phyloP scores from a whole-genome alignment of 441 rosid genomes.

The Geranium incanum region DNA sequence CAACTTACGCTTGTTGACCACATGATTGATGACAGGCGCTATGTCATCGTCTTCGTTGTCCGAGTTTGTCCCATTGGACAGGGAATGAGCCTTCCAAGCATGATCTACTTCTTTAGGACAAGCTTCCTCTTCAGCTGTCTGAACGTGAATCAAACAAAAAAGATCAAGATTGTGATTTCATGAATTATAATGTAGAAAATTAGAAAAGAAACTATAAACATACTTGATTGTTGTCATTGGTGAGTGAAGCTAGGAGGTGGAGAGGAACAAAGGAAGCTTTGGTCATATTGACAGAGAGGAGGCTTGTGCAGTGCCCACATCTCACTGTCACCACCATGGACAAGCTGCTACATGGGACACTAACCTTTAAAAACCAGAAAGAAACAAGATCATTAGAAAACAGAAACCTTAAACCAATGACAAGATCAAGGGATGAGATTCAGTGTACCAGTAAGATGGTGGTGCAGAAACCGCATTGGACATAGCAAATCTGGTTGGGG shows the following conservation, averaged over 20 bases:
- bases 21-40: slow-evolving; percentile 34
- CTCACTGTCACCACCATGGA: slow-evolving; percentile 83
- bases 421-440: neutral
- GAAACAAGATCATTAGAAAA: neutral
- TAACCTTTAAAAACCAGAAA: slow-evolving; percentile 43
- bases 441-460: slow-evolving; percentile 69
- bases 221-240: slow-evolving; percentile 37
- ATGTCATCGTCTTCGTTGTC: slow-evolving; percentile 66
- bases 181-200: neutral
- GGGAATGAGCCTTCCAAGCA: slow-evolving; percentile 20
- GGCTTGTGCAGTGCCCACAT: slow-evolving; percentile 89
- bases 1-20: slow-evolving; percentile 74
- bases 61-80: slow-evolving; percentile 31
- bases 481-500: slow-evolving; percentile 87
- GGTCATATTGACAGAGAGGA: slow-evolving; percentile 86
- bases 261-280: slow-evolving; percentile 83
- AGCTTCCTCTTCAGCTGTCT: slow-evolving; percentile 35
- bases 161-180: neutral
- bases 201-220: neutral
- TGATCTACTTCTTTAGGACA: slow-evolving; percentile 30
- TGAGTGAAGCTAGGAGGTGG: slow-evolving; percentile 61
- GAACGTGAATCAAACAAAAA: slow-evolving; percentile 9
- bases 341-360: slow-evolving; percentile 79
- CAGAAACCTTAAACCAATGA: neutral
- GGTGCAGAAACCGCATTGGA: slow-evolving; percentile 86